Percentiles rank a stretch among this genome's conserved stretches.
Evolutionary conservation across 306 rosid species (phyloP).

Genomic region (Dalbergia oliveri): DNA sequence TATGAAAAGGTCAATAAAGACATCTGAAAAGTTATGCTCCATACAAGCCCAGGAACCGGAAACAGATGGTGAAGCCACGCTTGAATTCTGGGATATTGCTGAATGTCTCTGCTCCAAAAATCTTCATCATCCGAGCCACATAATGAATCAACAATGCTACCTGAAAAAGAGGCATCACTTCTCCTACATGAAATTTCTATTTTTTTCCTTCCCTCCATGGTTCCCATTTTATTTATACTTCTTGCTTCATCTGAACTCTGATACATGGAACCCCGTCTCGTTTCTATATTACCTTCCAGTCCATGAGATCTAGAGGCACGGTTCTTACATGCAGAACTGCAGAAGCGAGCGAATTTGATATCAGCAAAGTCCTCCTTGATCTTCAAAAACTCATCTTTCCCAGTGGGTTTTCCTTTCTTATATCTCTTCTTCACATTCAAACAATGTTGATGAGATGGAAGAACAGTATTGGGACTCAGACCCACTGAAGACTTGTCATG

Average conservation of each 20-base stretch:
- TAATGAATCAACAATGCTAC: conserved; percentile 64
- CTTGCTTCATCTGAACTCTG: conserved; percentile 64
- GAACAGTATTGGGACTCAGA: conserved; percentile 86
- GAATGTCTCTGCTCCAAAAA: conserved; percentile 51
- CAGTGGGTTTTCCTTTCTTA: conserved; percentile 50
- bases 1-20: conserved; percentile 63
- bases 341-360: conserved; percentile 53
- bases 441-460: conserved; percentile 59
- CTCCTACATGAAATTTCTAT: conserved; percentile 62
- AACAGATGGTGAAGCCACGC: conserved; percentile 52
- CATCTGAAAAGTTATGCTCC: conserved; percentile 52
- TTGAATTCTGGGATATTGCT: conserved; percentile 45
- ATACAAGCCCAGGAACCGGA: conserved; percentile 49
- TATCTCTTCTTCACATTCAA: conserved; percentile 56
- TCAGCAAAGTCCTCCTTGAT: conserved; percentile 68
- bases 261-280: conserved; percentile 60
- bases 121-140: conserved; percentile 70
- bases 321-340: conserved; percentile 64
- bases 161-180: conserved; percentile 59
- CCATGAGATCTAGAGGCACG: conserved; percentile 53
- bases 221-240: conserved; percentile 56
- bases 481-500: conserved; percentile 56
- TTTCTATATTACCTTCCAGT: conserved; percentile 50
- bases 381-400: conserved; percentile 55
- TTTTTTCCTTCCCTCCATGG: conserved; percentile 62